Evolutionary conservation across 176 grass and related monocot species (phyloP).

Genomic region (Raddia guianensis): DNA sequence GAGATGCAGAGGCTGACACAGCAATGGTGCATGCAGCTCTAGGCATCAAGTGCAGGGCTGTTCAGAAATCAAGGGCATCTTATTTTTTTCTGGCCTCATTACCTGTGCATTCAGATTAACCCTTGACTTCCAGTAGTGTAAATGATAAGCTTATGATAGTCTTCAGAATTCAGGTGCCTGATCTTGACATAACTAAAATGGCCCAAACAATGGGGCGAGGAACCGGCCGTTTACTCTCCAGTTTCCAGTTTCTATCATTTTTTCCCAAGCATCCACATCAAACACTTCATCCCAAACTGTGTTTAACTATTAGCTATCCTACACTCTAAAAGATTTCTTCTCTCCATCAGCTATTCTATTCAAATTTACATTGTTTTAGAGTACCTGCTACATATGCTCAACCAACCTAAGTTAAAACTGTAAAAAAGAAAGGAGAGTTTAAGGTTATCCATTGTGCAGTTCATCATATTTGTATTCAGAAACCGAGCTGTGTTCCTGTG

Average conservation of each 20-base stretch:
- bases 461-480: constrained; percentile 10
- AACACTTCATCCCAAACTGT: no score
- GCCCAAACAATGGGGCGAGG: background rate
- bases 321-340: no score
- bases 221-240: background rate
- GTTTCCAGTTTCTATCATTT: background rate
- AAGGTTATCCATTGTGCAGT: background rate
- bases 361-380: no score
- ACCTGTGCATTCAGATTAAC: constrained; percentile 21
- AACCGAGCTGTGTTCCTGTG: constrained; percentile 24
- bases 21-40: constrained; percentile 35
- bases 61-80: constrained; percentile 49
- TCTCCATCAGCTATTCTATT: no score
- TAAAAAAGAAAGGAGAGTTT: background rate
- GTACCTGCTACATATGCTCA: no score
- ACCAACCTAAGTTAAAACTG: background rate
- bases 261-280: background rate
- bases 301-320: no score
- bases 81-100: constrained; percentile 21
- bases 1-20: constrained; percentile 31
- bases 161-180: background rate
- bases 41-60: constrained; percentile 38
- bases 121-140: background rate
- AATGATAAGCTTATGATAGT: constrained; percentile 32
- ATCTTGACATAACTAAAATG: background rate